A percentile compares a stretch with the other conserved stretches of the same genome.
These are phyloP conservation scores for Brettanomyces bruxellensis DNA, from an alignment of 805 yeast genomes.

Conservation along the genomic window DNA sequence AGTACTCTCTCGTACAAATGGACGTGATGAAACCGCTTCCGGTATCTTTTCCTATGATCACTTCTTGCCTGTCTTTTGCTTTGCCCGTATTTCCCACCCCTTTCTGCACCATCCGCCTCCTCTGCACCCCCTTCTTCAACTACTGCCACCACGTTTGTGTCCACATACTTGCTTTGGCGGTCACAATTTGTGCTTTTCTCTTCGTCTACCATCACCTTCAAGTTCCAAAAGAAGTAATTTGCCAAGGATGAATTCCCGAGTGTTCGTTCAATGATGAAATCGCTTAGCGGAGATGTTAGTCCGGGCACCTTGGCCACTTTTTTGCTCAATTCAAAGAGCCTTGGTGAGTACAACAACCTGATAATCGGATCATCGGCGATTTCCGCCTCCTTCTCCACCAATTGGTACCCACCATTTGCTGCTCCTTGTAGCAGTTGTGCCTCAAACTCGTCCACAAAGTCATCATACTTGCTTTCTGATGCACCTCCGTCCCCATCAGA, in stretches of 20 bases:
- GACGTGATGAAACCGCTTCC: background rate
- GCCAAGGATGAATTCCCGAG: constrained; percentile 59
- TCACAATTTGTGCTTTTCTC: constrained; percentile 18
- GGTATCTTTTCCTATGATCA: constrained; percentile 1
- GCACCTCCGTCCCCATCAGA: constrained; percentile 1
- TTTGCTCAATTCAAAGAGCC: constrained; percentile 9
- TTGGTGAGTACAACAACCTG: constrained; percentile 17
- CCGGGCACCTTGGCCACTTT: constrained; percentile 11
- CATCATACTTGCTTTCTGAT: constrained; percentile 1
- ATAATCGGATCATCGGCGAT: constrained; percentile 18
- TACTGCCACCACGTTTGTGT: background rate
- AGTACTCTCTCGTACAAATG: constrained; percentile 21
- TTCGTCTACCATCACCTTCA: constrained; percentile 81
- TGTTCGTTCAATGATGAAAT: constrained; percentile 68
- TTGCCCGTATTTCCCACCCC: constrained; percentile 2
- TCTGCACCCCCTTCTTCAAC: constrained; percentile 5
- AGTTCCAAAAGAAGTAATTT: constrained; percentile 84
- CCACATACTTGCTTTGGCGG: background rate
- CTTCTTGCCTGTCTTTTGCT: constrained; percentile 2
- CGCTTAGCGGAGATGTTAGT: constrained; percentile 52
- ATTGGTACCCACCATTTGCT: constrained; percentile 23
- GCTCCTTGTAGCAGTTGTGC: constrained; percentile 1
- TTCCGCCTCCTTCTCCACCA: constrained; percentile 16
- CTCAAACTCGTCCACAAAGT: constrained; percentile 7
- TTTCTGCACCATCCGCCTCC: constrained; percentile 9